These are phyloP conservation scores for Malbranchea cinnamomea DNA, from an alignment of 2,329 filamentous ascomycete species.

Conservation along the genomic window DNA sequence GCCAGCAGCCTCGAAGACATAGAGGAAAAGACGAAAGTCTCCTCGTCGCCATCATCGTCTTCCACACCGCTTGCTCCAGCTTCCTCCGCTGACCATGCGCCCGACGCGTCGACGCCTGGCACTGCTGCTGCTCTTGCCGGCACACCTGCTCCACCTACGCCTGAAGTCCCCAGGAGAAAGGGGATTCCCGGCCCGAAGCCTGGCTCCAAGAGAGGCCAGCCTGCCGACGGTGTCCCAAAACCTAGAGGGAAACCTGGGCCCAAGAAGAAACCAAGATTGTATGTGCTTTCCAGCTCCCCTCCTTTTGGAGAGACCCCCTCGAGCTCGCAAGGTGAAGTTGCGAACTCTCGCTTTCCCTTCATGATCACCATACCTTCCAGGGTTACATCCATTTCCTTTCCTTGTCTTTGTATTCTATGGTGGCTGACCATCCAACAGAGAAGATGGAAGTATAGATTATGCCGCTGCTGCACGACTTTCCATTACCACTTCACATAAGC, in stretches of 20 bases:
- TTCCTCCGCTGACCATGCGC: constrained; percentile 27
- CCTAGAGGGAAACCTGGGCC: constrained; percentile 77
- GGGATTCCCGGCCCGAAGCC: constrained; percentile 55
- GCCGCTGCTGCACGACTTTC: constrained; percentile 21
- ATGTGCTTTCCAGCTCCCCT: too few relatives aligned
- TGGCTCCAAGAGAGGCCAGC: constrained; percentile 42
- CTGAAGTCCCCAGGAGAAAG: constrained; percentile 63
- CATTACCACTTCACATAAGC: constrained; percentile 50
- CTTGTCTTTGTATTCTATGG: constrained; percentile 3
- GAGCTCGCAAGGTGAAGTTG: too few relatives aligned
- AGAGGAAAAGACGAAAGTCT: constrained; percentile 16
- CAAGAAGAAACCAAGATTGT: constrained; percentile 93
- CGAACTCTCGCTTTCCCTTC: too few relatives aligned
- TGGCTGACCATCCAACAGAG: constrained; percentile 28
- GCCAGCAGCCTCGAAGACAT: constrained; percentile 8
- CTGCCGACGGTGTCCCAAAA: constrained; percentile 49
- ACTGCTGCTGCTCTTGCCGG: constrained; percentile 29
- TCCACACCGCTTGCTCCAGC: constrained; percentile 19
- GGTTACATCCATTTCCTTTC: too few relatives aligned
- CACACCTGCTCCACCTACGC: constrained; percentile 18
- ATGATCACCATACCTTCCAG: too few relatives aligned
- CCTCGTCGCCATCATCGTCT: constrained; percentile 23
- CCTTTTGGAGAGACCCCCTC: too few relatives aligned
- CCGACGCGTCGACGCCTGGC: constrained; percentile 19
- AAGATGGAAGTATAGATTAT: constrained; percentile 36